These are phyloP conservation scores for Phytophthora pinifolia DNA, from an alignment of 352 stramenopile genomes.

Conservation along the genomic window DNA sequence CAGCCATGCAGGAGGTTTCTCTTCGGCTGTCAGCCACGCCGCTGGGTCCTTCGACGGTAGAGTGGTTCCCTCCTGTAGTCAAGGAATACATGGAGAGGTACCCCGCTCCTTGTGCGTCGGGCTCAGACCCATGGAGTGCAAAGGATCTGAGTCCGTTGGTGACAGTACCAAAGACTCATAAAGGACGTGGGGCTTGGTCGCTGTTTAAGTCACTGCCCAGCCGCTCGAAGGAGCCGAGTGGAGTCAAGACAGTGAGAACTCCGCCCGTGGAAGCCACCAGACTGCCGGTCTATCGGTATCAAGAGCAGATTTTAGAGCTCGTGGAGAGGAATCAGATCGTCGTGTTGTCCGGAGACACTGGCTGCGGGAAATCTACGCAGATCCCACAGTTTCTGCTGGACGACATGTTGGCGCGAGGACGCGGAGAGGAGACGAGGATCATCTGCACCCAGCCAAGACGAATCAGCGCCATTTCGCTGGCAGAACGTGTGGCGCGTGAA, in stretches of 20 bases:
- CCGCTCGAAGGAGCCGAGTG: not conserved
- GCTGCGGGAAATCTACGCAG: slow-evolving; percentile 93
- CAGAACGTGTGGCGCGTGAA: slow-evolving; percentile 86
- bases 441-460: slow-evolving; percentile 94
- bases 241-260: slow-evolving; percentile 20
- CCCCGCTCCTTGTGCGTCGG: slow-evolving; percentile 14
- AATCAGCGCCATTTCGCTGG: slow-evolving; percentile 91
- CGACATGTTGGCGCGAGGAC: slow-evolving; percentile 65
- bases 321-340: slow-evolving; percentile 85
- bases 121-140: slow-evolving; percentile 35
- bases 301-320: slow-evolving; percentile 63
- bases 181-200: slow-evolving; percentile 15
- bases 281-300: slow-evolving; percentile 63
- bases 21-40: slow-evolving; percentile 43
- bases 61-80: slow-evolving; percentile 49
- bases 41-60: slow-evolving; percentile 30
- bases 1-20: slow-evolving; percentile 71
- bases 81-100: slow-evolving; percentile 49
- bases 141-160: slow-evolving; percentile 20
- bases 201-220: slow-evolving; percentile 47
- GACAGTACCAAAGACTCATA: slow-evolving; percentile 13
- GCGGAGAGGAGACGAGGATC: slow-evolving; percentile 65
- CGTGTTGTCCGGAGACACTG: slow-evolving; percentile 94
- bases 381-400: slow-evolving; percentile 94
- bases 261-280: slow-evolving; percentile 25